These are phyloP conservation scores for Lithohypha guttulata DNA, from an alignment of 2,329 filamentous ascomycete genomes.

Conservation along the genomic window DNA sequence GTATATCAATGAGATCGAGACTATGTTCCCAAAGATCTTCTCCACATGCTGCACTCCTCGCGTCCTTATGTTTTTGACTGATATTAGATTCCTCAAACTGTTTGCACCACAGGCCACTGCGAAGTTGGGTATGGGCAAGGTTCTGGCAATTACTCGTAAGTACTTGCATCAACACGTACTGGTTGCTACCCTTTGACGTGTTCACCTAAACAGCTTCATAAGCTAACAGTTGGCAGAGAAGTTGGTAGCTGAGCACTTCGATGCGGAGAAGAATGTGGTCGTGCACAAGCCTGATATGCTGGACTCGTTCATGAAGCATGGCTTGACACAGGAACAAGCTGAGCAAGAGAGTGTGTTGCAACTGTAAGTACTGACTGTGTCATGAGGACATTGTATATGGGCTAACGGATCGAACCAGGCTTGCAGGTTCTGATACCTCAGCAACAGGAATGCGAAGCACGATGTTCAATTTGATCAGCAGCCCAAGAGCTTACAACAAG, in stretches of 20 bases:
- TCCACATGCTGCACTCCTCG: no score
- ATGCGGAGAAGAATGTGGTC: constrained; percentile 9
- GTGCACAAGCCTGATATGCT: constrained; percentile 22
- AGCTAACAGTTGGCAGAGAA: constrained; percentile 10
- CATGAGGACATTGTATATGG: no score
- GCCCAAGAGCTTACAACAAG: constrained; percentile 11
- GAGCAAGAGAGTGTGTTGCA: constrained; percentile 13
- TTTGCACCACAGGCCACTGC: no score
- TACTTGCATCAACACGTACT: constrained; percentile 11
- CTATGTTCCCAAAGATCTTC: constrained; percentile 14
- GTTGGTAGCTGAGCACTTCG: constrained; percentile 19
- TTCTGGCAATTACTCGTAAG: no score
- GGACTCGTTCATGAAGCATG: constrained; percentile 24
- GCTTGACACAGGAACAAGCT: constrained; percentile 11
- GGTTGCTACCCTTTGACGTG: constrained; percentile 4
- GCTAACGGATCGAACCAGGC: no score
- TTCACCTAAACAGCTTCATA: constrained; percentile 12
- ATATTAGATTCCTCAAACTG: no score
- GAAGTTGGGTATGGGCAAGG: no score
- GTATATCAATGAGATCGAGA: constrained; percentile 8
- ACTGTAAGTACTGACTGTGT: no score
- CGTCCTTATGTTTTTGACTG: no score
- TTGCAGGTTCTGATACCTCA: constrained; percentile 11
- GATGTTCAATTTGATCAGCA: constrained; percentile 10
- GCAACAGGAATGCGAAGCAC: constrained; percentile 9